A percentile compares a stretch with the other conserved stretches of the same genome.
phyloP scores from a whole-genome alignment of 2,329 filamentous ascomycete species.

The Teratosphaeria epicoccoides region DNA sequence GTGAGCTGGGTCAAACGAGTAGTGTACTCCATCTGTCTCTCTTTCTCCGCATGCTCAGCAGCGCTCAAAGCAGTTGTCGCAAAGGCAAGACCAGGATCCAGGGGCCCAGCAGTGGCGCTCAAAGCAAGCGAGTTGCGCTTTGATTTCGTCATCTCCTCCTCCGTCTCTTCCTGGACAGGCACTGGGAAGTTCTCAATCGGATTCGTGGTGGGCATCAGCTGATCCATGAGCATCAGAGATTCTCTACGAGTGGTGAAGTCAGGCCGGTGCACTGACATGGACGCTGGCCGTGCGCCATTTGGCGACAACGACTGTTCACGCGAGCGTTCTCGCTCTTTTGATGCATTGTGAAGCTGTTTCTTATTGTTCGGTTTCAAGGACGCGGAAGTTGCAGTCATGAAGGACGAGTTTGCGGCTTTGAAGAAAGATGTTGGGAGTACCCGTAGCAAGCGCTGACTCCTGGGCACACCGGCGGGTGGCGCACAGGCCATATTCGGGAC shows the following conservation, averaged over 20 bases:
- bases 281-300: conserved; percentile 5
- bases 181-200: conserved; percentile 21
- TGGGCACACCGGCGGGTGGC: conserved; percentile 76
- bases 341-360: conserved; percentile 10
- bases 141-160: conserved; percentile 5
- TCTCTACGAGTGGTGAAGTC: conserved; percentile 30
- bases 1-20: conserved; percentile 80
- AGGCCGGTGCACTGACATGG: conserved; percentile 13
- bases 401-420: conserved; percentile 88
- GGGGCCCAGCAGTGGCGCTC: conserved; percentile 24
- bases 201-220: conserved; percentile 31
- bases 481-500: conserved; percentile 47
- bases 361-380: conserved; percentile 26
- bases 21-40: conserved; percentile 69
- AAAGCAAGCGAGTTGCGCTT: conserved; percentile 17
- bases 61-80: conserved; percentile 29
- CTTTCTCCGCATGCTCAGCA: conserved; percentile 55
- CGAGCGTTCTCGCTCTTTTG: conserved; percentile 1
- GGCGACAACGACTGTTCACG: conserved; percentile 7
- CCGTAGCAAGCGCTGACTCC: conserved; percentile 80
- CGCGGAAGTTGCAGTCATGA: conserved; percentile 79
- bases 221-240: conserved; percentile 41
- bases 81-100: conserved; percentile 34
- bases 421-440: conserved; percentile 82
- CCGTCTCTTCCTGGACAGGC: conserved; percentile 12